Evolutionary conservation across 202 grass and related monocot species (phyloP).

Genomic region (Elaeis oleifera): DNA sequence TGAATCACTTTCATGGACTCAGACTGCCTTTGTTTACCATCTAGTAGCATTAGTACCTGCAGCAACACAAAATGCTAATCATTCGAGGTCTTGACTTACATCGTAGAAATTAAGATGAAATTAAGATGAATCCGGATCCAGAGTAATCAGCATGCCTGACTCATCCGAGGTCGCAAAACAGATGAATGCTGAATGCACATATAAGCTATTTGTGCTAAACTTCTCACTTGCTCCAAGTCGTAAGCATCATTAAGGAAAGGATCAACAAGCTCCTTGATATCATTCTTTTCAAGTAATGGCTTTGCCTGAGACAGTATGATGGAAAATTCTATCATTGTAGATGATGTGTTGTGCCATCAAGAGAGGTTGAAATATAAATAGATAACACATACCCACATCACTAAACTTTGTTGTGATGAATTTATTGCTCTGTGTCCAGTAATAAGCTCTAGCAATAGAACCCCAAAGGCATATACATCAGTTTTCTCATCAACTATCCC

Average conservation of each 20-base stretch:
- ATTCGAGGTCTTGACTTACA: neutral
- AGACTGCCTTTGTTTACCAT: neutral
- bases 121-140: neutral
- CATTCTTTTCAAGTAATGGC: conserved; percentile 30
- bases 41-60: conserved; percentile 35
- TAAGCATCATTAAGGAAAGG: conserved; percentile 44
- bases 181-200: conserved; percentile 48
- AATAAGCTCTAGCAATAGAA: conserved; percentile 67
- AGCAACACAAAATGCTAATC: neutral
- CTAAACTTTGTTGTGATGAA: conserved; percentile 45
- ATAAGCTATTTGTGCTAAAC: conserved; percentile 26
- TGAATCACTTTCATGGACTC: conserved; percentile 5
- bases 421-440: conserved; percentile 59
- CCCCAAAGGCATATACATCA: conserved; percentile 61
- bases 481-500: conserved; percentile 89
- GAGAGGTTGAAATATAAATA: no score
- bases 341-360: no score
- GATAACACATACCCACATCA: conserved; percentile 43
- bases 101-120: no score
- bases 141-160: conserved; percentile 26
- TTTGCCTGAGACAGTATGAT: conserved; percentile 29
- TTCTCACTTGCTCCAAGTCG: conserved; percentile 33
- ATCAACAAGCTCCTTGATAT: conserved; percentile 43
- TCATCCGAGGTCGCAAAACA: conserved; percentile 42
- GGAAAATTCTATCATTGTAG: neutral